phyloP scores from a whole-genome alignment of 1,284 basidiomycete species.

The Cutaneotrichosporon sp. region DNA sequence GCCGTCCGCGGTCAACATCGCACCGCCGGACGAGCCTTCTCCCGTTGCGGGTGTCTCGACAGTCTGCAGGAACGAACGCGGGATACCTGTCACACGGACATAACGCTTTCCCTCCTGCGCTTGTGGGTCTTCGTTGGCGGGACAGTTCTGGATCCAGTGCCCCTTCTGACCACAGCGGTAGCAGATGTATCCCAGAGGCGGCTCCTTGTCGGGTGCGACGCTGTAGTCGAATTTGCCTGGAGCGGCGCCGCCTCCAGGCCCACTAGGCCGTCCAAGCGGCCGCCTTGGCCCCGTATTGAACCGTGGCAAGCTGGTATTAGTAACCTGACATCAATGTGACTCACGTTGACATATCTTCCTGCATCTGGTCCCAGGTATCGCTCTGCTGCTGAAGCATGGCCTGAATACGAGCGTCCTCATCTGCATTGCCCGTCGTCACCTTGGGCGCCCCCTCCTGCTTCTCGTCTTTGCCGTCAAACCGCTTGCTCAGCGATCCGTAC shows the following conservation, averaged over 20 bases:
- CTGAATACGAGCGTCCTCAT: conserved; percentile 46
- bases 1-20: conserved; percentile 96
- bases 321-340: conserved; percentile 6
- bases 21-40: conserved; percentile 69
- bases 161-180: conserved; percentile 98
- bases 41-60: conserved; percentile 73
- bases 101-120: conserved; percentile 92
- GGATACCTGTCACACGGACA: conserved; percentile 96
- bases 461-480: conserved; percentile 81
- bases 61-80: conserved; percentile 92
- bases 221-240: conserved; percentile 36
- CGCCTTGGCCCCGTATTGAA: conserved; percentile 16
- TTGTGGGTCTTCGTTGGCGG: conserved; percentile 91
- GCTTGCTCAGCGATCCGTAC: conserved; percentile 64
- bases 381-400: conserved; percentile 45
- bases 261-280: conserved; percentile 29
- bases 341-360: conserved; percentile 46
- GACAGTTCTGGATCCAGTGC: conserved; percentile 99
- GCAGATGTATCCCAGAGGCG: conserved; percentile 92
- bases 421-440: conserved; percentile 43
- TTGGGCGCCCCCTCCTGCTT: conserved; percentile 19
- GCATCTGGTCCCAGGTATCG: conserved; percentile 47
- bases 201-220: conserved; percentile 52
- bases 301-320: conserved; percentile 15
- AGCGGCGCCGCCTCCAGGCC: conserved; percentile 45